A percentile compares a stretch with the other conserved stretches of the same genome.
phyloP scores from a whole-genome alignment of 1,284 basidiomycete genomes.

The Cronartium quercuum region DNA sequence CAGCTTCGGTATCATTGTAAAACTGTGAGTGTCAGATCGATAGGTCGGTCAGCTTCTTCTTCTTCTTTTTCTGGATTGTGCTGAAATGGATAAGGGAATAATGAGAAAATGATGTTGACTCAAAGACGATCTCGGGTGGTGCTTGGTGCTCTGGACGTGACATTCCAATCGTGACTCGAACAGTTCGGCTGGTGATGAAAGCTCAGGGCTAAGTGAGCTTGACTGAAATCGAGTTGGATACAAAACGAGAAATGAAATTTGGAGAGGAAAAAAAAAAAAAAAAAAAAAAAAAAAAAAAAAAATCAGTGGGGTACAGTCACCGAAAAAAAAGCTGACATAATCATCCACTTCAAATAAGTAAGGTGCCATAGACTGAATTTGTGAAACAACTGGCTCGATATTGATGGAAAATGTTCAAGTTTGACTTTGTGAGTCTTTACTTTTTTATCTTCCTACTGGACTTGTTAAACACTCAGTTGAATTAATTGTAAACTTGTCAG shows the following conservation, averaged over 20 bases:
- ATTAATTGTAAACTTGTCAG: neutral
- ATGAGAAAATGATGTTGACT: neutral
- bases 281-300: no score
- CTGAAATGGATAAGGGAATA: neutral
- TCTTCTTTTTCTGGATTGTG: neutral
- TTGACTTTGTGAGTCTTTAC: constrained; percentile 19
- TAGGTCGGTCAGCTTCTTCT: constrained; percentile 6
- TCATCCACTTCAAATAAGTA: no score
- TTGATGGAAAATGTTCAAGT: constrained; percentile 20
- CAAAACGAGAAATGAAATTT: no score
- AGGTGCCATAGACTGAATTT: no score
- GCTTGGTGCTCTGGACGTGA: constrained; percentile 91
- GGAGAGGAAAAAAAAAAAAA: no score
- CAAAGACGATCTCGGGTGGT: constrained; percentile 85
- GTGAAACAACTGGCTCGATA: no score
- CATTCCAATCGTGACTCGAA: constrained; percentile 56
- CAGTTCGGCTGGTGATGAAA: neutral
- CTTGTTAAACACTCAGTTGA: neutral
- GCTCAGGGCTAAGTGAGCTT: no score
- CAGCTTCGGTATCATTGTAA: constrained; percentile 90
- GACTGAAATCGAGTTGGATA: no score
- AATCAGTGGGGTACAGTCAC: no score
- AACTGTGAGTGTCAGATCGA: constrained; percentile 57
- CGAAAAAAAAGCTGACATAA: no score
- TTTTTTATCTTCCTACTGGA: neutral